Percentiles rank a stretch among this genome's conserved stretches.
Evolutionary conservation across 2,329 filamentous ascomycete species (phyloP).

Genomic region (Apiospora pterosperma): DNA sequence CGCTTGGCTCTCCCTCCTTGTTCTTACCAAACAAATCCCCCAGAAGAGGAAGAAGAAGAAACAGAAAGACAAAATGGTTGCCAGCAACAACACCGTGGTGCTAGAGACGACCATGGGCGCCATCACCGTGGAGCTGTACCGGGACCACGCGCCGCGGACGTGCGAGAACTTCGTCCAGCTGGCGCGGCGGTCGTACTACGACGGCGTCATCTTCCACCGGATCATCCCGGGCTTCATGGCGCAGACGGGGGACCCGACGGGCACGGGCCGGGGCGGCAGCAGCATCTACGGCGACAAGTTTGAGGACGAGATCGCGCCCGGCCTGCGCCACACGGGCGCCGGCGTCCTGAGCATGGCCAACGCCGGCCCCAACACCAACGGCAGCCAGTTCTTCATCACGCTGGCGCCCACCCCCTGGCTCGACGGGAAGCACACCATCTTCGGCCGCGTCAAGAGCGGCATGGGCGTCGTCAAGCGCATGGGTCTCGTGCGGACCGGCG

Average conservation of each 20-base stretch:
- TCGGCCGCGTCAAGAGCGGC: constrained; percentile 84
- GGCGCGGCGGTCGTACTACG: constrained; percentile 87
- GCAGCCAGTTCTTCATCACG: constrained; percentile 96
- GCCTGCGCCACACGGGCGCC: constrained; percentile 87
- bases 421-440: constrained; percentile 94
- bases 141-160: constrained; percentile 79
- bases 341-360: constrained; percentile 99
- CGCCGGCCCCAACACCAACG: constrained; percentile 91
- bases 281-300: constrained; percentile 93
- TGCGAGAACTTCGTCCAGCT: constrained; percentile 95
- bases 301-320: constrained; percentile 82
- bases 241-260: constrained; percentile 77
- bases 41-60: no score
- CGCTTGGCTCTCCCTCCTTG: background rate
- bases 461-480: constrained; percentile 95
- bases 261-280: constrained; percentile 85
- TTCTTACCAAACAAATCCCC: background rate
- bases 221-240: constrained; percentile 99
- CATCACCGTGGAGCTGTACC: constrained; percentile 88
- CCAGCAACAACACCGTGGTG: constrained; percentile 54
- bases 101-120: constrained; percentile 87
- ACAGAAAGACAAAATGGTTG: constrained; percentile 57
- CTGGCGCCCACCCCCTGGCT: constrained; percentile 97
- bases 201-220: constrained; percentile 95
- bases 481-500: constrained; percentile 75